Base-by-base conservation (phyloP, 352 stramenopile genomes). In the Globisporangium heterothallicum region DNA sequence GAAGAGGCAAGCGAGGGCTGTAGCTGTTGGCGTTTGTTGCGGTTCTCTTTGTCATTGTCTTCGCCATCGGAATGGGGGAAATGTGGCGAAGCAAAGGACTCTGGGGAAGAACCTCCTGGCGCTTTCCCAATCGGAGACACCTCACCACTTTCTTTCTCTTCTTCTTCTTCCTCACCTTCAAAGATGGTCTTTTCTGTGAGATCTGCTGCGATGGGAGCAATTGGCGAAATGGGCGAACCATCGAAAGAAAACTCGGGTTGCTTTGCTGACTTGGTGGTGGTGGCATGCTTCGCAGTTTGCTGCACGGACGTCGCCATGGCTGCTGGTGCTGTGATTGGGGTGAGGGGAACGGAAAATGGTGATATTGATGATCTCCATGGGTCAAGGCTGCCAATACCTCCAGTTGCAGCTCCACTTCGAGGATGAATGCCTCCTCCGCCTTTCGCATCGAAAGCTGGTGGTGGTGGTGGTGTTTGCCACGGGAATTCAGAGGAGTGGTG, bases 141-240 rank as follows among this genome's bases (percentile, higher is more conserved):
- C n/a, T n/a, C n/a, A n/a, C n/a, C n/a, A 21, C 54, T 42, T 6
- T 49, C 32, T 32, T 66, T 70, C 34, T 59, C 56, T 36, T 66
- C 59, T 38, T 66, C 49, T n/a, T 53, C 58, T n/a, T 53, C 30
- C 47, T 65, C 50, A n/a, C n/a, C n/a, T n/a, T n/a, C n/a, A n/a
- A n/a, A 24, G 51, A 40, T 16, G 42, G 45, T 49, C 34, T 59
- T 42, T 61, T 59, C 21, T 66, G 34, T 32, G 51, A 44, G 4
- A 32, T 53, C 30, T 6, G 3, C 22, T 57, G 46, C 6, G 49
- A 7, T 27, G 8, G 50, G 42, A 10, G 34, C 42, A 18, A 58
- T 58, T n/a, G 51, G 51, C 2, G 64, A 49, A 56, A 87, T 81
- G 49, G 76, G 76, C 45, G 76, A 85, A 8, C 75, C 47, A 4